These are phyloP conservation scores for Saccharum officinarum DNA, from an alignment of 176 grass and related monocot genomes.

Conservation along the genomic window DNA sequence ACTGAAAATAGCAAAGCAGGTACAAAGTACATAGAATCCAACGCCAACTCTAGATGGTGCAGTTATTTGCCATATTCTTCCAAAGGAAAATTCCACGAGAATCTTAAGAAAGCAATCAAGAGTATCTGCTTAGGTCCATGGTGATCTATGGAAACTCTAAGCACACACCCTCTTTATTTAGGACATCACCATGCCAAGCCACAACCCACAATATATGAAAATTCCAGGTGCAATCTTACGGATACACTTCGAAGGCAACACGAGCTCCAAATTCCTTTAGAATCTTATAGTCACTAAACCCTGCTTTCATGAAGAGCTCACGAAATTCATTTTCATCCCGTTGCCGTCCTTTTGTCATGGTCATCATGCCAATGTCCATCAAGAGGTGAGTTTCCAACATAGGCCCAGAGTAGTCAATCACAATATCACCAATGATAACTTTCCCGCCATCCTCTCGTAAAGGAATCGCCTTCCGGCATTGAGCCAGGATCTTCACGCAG, in stretches of 20 bases:
- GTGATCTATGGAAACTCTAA: neutral
- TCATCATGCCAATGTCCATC: constrained; percentile 41
- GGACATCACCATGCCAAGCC: neutral
- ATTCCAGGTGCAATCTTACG: neutral
- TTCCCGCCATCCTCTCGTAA: neutral
- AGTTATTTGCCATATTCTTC: neutral
- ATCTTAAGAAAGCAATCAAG: neutral
- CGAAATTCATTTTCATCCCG: constrained; percentile 39
- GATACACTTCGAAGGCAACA: constrained; percentile 21
- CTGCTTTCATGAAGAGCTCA: constrained; percentile 37
- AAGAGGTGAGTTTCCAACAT: constrained; percentile 31
- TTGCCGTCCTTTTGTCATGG: constrained; percentile 23
- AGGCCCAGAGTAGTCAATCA: neutral
- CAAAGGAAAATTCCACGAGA: neutral
- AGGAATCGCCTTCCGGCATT: neutral
- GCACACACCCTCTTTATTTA: neutral
- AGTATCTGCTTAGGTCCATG: neutral
- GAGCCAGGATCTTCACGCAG: neutral
- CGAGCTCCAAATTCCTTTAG: constrained; percentile 16
- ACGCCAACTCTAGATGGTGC: neutral
- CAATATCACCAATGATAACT: neutral
- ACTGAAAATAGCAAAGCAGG: neutral
- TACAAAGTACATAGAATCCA: neutral
- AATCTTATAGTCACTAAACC: constrained; percentile 35
- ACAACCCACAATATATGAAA: neutral